Evolutionary conservation across 495 filamentous ascomycete genomes (phyloP).

Genomic region (Cercophora sp.): DNA sequence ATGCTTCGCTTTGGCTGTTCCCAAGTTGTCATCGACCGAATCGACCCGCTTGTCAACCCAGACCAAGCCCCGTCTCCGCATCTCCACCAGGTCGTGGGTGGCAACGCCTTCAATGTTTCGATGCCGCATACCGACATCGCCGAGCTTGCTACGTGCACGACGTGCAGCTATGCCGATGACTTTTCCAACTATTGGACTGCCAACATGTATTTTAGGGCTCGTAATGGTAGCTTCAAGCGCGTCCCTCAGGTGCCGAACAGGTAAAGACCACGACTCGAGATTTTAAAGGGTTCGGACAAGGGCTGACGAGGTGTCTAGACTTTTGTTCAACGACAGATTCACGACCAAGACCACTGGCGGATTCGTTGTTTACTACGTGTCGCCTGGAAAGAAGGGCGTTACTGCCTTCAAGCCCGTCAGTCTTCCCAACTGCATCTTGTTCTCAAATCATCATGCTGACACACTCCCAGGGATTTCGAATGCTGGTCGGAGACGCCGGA

Average conservation of each 20-base stretch:
- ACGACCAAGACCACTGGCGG: conserved; percentile 14
- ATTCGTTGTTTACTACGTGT: conserved; percentile 15
- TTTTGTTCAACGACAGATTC: conserved; percentile 15
- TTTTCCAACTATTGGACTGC: conserved; percentile 44
- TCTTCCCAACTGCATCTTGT: neutral
- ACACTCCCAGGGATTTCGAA: conserved; percentile 11
- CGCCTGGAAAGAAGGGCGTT: conserved; percentile 10
- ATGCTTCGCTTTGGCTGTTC: conserved; percentile 20
- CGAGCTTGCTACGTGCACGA: conserved; percentile 27
- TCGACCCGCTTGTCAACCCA: conserved; percentile 32
- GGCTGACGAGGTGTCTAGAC: no score
- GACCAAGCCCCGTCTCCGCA: conserved; percentile 28
- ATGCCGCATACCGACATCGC: conserved; percentile 29
- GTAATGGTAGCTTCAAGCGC: conserved; percentile 38
- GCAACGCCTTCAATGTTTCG: conserved; percentile 32
- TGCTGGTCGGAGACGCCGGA: conserved; percentile 14
- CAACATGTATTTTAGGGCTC: conserved; percentile 35
- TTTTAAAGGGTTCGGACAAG: no score
- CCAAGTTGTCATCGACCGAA: conserved; percentile 23
- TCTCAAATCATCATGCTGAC: neutral
- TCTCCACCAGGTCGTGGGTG: conserved; percentile 42
- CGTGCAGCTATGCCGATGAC: conserved; percentile 31
- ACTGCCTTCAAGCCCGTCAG: conserved; percentile 15
- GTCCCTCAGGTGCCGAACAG: conserved; percentile 38
- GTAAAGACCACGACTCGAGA: no score